Conservation (phyloP, 345 rosid species). For the Brassica carinata region DNA sequence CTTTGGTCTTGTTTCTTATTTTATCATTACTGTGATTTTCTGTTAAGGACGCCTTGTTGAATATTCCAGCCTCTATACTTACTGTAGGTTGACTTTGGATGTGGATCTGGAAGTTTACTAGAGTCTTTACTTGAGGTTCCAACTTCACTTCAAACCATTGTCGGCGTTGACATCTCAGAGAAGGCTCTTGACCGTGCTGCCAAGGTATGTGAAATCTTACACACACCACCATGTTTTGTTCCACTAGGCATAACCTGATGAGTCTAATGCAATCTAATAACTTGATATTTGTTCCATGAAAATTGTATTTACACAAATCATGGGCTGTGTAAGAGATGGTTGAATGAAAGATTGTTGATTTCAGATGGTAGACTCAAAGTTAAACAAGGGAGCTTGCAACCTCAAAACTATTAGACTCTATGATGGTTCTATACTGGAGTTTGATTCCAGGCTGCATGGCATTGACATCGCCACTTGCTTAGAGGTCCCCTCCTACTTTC, state of each 20-base stretch:
- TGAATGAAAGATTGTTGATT: not conserved
- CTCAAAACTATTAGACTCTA: slow-evolving; percentile 71
- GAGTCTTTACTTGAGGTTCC: slow-evolving; percentile 73
- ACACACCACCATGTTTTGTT: not conserved
- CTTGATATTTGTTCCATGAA: not conserved
- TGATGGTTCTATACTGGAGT: slow-evolving; percentile 77
- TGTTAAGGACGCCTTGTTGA: not conserved
- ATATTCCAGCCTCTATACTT: slow-evolving; percentile 6
- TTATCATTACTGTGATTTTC: not conserved
- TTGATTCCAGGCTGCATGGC: slow-evolving; percentile 67
- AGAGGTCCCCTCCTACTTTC: slow-evolving; percentile 52
- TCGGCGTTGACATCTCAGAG: slow-evolving; percentile 77
- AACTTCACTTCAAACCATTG: slow-evolving; percentile 65
- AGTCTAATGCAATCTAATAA: not conserved
- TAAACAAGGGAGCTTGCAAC: slow-evolving; percentile 50
- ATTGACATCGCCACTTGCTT: slow-evolving; percentile 88
- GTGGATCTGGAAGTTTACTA: slow-evolving; percentile 88
- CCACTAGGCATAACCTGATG: not conserved
- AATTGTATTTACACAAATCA: not conserved
- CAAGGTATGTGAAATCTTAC: slow-evolving; percentile 52
- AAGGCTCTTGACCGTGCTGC: slow-evolving; percentile 87
- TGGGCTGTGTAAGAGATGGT: not conserved
- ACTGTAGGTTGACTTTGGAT: slow-evolving; percentile 84
- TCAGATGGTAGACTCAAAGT: slow-evolving; percentile 78
- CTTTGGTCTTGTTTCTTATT: slow-evolving; percentile 48